Evolutionary conservation across 345 rosid species (phyloP).

Genomic region (Linum trigynum): DNA sequence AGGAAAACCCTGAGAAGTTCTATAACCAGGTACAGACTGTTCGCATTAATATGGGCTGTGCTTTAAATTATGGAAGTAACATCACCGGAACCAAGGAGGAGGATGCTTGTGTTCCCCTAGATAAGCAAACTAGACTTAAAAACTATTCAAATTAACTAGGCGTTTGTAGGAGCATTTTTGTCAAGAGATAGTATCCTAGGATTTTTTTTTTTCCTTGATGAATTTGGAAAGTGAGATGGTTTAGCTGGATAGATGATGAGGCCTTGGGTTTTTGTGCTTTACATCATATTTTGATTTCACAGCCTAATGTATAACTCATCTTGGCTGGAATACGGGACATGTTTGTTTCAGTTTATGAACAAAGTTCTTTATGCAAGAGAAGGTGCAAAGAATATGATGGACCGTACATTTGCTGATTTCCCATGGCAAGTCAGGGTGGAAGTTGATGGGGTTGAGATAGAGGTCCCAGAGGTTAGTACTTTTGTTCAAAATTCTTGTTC

Average conservation of each 20-base stretch:
- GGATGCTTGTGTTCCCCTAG: no score
- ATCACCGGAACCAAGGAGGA: background rate
- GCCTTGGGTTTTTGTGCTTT: background rate
- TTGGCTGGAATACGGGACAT: slow-evolving; percentile 13
- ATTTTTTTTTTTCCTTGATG: no score
- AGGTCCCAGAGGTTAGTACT: slow-evolving; percentile 75
- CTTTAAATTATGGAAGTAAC: background rate
- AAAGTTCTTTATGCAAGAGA: slow-evolving; percentile 88
- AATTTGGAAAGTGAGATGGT: no score
- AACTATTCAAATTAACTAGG: no score
- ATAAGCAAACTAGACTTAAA: no score
- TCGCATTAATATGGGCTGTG: slow-evolving; percentile 4
- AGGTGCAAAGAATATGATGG: slow-evolving; percentile 91
- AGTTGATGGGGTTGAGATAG: slow-evolving; percentile 77
- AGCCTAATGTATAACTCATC: background rate
- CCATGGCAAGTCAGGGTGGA: slow-evolving; percentile 81
- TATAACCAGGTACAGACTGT: slow-evolving; percentile 53
- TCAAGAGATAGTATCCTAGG: no score
- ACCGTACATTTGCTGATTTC: slow-evolving; percentile 75
- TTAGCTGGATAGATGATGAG: background rate
- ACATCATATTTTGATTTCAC: no score
- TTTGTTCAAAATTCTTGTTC: background rate
- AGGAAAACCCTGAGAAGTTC: slow-evolving; percentile 79
- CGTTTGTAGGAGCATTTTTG: no score
- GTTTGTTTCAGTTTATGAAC: slow-evolving; percentile 70